Evolutionary conservation across 1,139 yeast species (phyloP), one percentile per base, ranked within the genome.

Genomic region (Suhomyces yuchorum): DNA sequence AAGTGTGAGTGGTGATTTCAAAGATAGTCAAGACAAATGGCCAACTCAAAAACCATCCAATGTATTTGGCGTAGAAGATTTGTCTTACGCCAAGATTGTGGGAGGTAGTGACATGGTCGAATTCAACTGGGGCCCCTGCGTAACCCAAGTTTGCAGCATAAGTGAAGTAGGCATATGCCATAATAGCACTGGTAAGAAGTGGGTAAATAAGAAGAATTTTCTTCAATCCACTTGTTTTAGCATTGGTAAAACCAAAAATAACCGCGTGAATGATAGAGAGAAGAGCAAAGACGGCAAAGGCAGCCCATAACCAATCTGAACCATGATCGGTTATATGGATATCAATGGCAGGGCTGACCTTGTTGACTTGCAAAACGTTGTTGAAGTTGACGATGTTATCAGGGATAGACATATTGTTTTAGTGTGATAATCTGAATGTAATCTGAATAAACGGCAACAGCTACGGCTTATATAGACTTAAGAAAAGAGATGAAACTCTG

Each of bases 281-380:
- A 3, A 76, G 48, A 12, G 75, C 73, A 59, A 83, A 80, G 11
- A 72, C 52, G 2, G 81, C 63, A 57, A 85, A 82, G 17, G 73
- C 86, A 1, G 90, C 79, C 89, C 89, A 84, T 54, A 81, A 72
- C 88, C 88, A 84, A 61, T 81, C 80, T 7, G 87, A 81, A 57
- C 90, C 90, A 55, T 80, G 82, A 11, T 60, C 53, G 17, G 87
- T 82, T 42, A 84, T 56, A 51, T 78, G 81, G 59, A 82, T 77
- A 52, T 78, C 82, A 47, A 75, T 64, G 3, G 62, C 65, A 7
- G 60, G 43, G 12, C 75, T 61, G 3, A 71, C 65, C 17, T 81
- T 76, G 57, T 84, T 84, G 49, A 80, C 61, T 4, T 57, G 46
- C 37, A 81, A 63, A 17, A 85, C 88, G 46, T 75, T 66, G 63